Evolutionary conservation across 768 basidiomycete genomes (phyloP).

Genomic region (Lactarius vividus): DNA sequence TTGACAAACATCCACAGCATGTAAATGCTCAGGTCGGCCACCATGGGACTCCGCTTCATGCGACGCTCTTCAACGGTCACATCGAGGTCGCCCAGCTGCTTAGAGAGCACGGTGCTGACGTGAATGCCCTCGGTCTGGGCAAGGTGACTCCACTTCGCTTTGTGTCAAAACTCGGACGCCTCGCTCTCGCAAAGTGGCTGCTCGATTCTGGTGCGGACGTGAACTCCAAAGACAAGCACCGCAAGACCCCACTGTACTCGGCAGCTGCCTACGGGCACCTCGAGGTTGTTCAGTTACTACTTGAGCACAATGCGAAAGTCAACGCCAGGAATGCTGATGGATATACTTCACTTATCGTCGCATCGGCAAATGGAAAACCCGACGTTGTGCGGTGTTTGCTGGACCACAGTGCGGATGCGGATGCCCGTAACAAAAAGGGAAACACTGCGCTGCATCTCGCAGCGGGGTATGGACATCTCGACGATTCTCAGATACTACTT

Average conservation of each 20-base stretch:
- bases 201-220: too few relatives aligned
- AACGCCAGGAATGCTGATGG: background rate
- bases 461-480: background rate
- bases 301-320: background rate
- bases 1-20: background rate
- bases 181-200: background rate
- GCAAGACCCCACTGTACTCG: background rate
- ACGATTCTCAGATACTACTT: background rate
- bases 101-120: background rate
- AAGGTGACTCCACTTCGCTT: background rate
- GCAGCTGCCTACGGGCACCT: rapidly evolving
- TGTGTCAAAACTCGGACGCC: background rate
- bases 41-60: background rate
- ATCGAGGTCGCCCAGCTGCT: background rate
- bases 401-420: background rate
- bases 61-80: background rate
- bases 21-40: background rate
- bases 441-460: background rate
- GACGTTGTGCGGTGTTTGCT: background rate
- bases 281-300: background rate
- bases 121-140: background rate
- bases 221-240: background rate
- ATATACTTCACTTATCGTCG: background rate
- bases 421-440: background rate
- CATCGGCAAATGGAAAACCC: rapidly evolving